Percentiles rank a stretch among this genome's conserved stretches.
Conservation (phyloP, 164 flowering plant species). For the Berberis vulgaris region DNA sequence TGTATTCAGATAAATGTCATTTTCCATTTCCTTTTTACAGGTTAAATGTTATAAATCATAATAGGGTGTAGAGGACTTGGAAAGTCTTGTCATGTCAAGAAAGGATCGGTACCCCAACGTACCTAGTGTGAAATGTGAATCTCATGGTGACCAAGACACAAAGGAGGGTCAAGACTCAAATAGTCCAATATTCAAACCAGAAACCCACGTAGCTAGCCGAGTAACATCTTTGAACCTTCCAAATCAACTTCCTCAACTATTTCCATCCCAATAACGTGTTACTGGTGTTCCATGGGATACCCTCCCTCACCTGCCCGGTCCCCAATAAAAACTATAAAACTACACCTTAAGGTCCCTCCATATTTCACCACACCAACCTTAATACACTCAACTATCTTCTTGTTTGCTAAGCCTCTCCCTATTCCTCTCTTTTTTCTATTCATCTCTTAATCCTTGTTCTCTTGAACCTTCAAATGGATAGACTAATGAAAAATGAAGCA, state of each 20-base stretch:
- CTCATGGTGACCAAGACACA: too few relatives aligned
- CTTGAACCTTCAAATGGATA: constrained; percentile 38
- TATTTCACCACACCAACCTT: background rate
- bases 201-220: too few relatives aligned
- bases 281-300: background rate
- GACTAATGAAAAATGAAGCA: constrained; percentile 49
- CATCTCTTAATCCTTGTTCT: background rate
- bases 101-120: too few relatives aligned
- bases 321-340: background rate
- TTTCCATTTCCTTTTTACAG: too few relatives aligned
- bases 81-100: too few relatives aligned
- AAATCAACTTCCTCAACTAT: background rate
- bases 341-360: background rate
- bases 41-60: too few relatives aligned
- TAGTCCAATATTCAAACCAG: too few relatives aligned
- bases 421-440: background rate
- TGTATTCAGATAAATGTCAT: too few relatives aligned
- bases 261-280: background rate
- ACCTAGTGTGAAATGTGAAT: too few relatives aligned
- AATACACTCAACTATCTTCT: background rate
- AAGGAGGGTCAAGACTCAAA: too few relatives aligned
- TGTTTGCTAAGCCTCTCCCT: background rate
- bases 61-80: too few relatives aligned
- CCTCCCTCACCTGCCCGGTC: background rate
- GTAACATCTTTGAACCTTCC: background rate